phyloP scores from a whole-genome alignment of 208 protist genomes.

The Trypanosomatidae sp. region DNA sequence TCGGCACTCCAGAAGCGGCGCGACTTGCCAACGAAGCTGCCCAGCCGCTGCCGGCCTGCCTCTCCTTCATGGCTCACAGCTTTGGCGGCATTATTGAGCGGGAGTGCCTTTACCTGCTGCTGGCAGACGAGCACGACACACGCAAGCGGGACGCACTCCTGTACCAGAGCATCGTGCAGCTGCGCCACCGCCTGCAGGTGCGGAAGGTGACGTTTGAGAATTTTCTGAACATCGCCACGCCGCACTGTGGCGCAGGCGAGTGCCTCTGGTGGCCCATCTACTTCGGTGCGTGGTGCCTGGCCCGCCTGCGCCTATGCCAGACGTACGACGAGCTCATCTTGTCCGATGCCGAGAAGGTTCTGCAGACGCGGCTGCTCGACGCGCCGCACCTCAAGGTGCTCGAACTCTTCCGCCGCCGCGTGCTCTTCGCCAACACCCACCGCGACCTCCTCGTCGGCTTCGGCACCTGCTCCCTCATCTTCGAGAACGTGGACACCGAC shows the following conservation, averaged over 20 bases:
- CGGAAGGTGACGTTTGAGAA: conserved; percentile 50
- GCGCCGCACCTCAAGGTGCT: conserved; percentile 44
- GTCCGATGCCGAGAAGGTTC: conserved; percentile 31
- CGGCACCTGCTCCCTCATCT: conserved; percentile 60
- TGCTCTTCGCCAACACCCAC: conserved; percentile 69
- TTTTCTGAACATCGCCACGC: conserved; percentile 60
- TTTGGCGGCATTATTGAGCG: conserved; percentile 71
- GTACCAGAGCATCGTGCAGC: conserved; percentile 14
- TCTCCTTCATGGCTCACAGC: conserved; percentile 69
- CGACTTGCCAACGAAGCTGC: conserved; percentile 3
- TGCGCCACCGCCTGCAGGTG: conserved; percentile 29
- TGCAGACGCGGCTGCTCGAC: conserved; percentile 47
- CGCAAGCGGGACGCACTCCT: conserved; percentile 13
- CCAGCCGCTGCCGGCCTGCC: conserved; percentile 29
- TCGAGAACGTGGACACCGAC: conserved; percentile 36
- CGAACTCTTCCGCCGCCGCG: conserved; percentile 49
- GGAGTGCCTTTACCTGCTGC: conserved; percentile 56
- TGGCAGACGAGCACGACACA: conserved; percentile 29
- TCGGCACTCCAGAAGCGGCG: conserved; percentile 11
- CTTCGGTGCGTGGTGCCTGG: conserved; percentile 43
- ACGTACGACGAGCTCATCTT: conserved; percentile 59
- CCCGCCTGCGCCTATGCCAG: conserved; percentile 30
- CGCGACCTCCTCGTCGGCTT: conserved; percentile 74
- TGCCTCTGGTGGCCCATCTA: conserved; percentile 53
- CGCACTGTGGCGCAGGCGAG: conserved; percentile 58